Conservation (phyloP, 352 stramenopile species). For the Pythium guiyangense region DNA sequence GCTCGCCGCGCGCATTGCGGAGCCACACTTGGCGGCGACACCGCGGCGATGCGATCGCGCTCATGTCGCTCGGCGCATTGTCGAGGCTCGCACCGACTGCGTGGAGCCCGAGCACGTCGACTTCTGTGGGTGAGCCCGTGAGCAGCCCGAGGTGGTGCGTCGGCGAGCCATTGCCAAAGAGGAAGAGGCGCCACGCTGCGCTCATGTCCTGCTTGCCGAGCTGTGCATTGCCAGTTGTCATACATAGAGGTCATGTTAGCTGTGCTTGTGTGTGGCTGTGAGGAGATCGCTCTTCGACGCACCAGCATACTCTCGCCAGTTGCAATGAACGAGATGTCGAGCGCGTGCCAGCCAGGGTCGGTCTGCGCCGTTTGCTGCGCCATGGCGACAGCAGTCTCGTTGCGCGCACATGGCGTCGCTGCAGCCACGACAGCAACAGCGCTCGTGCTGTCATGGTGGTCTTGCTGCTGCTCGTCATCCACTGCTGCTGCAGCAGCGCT, state of each 20-base stretch:
- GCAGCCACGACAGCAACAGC: not conserved
- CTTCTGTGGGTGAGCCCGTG: constrained; percentile 61
- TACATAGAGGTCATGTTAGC: not conserved
- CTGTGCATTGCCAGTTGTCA: constrained; percentile 15
- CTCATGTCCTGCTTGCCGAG: constrained; percentile 55
- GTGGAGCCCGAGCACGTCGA: constrained; percentile 73
- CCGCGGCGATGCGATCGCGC: constrained; percentile 46
- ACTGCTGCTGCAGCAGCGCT: not conserved
- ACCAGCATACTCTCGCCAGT: constrained; percentile 12
- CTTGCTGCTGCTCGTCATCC: not conserved
- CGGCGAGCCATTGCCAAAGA: constrained; percentile 80
- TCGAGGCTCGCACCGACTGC: constrained; percentile 35
- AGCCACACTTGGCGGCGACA: constrained; percentile 77
- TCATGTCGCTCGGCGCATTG: constrained; percentile 37
- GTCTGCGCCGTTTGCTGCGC: not conserved
- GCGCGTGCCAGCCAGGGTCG: constrained; percentile 11
- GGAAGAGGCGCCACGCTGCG: constrained; percentile 72
- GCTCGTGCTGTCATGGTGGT: not conserved
- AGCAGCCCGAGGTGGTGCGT: constrained; percentile 80
- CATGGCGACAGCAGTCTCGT: not conserved
- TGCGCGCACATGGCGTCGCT: not conserved
- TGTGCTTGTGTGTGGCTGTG: not conserved
- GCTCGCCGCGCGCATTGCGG: constrained; percentile 63
- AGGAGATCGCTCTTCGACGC: not conserved
- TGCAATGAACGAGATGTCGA: constrained; percentile 14